Evolutionary conservation across 106 monocot genomes (phyloP), one percentile per base, ranked within the genome.

Genomic region (Alisma plantagoaquatica): DNA sequence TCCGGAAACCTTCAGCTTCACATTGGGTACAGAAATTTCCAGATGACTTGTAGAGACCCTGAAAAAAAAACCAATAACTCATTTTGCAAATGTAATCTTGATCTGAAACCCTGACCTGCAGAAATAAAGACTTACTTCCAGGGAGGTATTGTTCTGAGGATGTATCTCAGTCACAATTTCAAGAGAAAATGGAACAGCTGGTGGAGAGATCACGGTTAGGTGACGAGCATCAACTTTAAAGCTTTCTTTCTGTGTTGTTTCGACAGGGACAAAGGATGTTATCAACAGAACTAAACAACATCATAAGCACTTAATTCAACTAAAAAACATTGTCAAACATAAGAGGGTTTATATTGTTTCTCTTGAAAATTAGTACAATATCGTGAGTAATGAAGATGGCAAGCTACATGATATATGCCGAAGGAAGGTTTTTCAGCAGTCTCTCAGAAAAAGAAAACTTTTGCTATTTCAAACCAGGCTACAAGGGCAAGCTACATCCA

Each of bases 11-110:
- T 75, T 98, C 98, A 2, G 98, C 98, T 64, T 98, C 98, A 65
- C 98, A 98, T 47, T 98, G 98, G 6, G 98, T 98, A 63, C 90
- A 98, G 42, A 98, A 98, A 31, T 85, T 86, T 4, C 79, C 85
- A 62, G 72, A 67, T 4, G 98, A 74, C 57, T 77, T 90, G 71
- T 90, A 98, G 31, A 98, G 72, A 26, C 98, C 98, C 98, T 98
- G 56, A 2, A 63, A 68, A 72, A 14, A 38, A 38, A 14, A 38
- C n/a, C n/a, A n/a, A n/a, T n/a, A n/a, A n/a, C n/a, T n/a, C n/a
- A n/a, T n/a, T n/a, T n/a, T n/a, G n/a, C n/a, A n/a, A n/a, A n/a
- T n/a, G n/a, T n/a, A n/a, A n/a, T n/a, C n/a, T n/a, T n/a, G n/a
- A n/a, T n/a, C n/a, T n/a, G n/a, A n/a, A n/a, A n/a, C n/a, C n/a